Evolutionary conservation across 1,284 basidiomycete species (phyloP).

Genomic region (Cryptococcus sp.): DNA sequence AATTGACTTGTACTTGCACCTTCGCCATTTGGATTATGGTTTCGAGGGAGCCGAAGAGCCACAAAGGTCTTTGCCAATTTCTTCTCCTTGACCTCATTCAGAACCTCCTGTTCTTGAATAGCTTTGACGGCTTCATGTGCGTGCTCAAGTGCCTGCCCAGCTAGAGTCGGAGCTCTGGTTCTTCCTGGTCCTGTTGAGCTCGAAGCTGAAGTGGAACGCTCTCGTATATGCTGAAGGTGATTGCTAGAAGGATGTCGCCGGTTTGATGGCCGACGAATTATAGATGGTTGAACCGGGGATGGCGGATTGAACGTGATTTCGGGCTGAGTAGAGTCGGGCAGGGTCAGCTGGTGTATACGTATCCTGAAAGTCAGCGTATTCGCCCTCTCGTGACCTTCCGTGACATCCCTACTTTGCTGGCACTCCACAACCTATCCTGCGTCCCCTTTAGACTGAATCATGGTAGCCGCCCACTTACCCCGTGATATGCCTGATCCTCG

Average conservation of each 20-base stretch:
- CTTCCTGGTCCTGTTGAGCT: conserved; percentile 8
- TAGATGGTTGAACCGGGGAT: conserved; percentile 2
- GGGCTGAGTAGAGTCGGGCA: conserved; percentile 12
- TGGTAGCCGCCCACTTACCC: conserved; percentile 14
- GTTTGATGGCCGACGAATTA: neutral
- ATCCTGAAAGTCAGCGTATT: conserved; percentile 20
- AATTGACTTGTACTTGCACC: too few relatives aligned
- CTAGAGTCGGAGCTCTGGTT: conserved; percentile 37
- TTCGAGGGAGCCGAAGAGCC: conserved; percentile 18
- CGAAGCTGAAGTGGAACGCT: conserved; percentile 14
- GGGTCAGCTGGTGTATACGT: conserved; percentile 40
- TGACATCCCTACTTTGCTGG: too few relatives aligned
- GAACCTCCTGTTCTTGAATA: conserved; percentile 7
- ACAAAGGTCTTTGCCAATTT: conserved; percentile 30
- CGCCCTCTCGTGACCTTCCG: neutral
- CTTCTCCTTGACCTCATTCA: conserved; percentile 6
- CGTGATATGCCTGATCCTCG: conserved; percentile 38
- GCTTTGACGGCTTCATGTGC: conserved; percentile 4
- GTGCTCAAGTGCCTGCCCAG: conserved; percentile 34
- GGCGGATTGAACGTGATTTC: neutral
- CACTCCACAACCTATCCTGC: too few relatives aligned
- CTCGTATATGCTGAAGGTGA: neutral
- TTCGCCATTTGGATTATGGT: too few relatives aligned
- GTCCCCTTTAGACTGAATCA: neutral
- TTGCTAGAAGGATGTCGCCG: neutral